Base-by-base conservation (phyloP, 140 eudicot species). In the Senecio squalidus region DNA sequence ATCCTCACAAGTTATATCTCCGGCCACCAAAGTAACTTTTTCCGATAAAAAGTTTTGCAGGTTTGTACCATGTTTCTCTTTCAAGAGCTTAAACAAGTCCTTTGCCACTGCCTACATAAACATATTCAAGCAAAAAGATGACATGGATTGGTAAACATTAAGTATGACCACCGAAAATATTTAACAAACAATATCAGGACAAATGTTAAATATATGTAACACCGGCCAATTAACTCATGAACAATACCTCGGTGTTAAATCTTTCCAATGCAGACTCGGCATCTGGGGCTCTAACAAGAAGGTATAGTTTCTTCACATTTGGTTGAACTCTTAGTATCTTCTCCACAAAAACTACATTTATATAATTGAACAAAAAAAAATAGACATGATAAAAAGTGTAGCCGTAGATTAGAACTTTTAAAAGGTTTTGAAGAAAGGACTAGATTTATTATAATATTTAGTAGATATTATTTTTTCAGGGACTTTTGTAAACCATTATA, bases 321-420 rank as follows among this genome's bases (percentile, higher is more conserved):
- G 97, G 97, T 67, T 89, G 97, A 65, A 72, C 90, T 63, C 97
- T 79, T 5, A 89, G 70, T 45, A 89, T 80, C 82, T 89, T 89
- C 81, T 89, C 97, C 62, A 71, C 66, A 33, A 89, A 85, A 58
- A 89, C 97, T 89, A 68, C 77, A 54, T 14, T 4, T 45, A 23
- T 1, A 58, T 0, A 16, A 30, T 13, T 10, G n/a, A 0, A 59
- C 25, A 59, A 4, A 17, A 22, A 20, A 2, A 34, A 11, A 36
- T 25, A 25, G 7, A 52, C 34, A 52, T 16, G 48, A 24, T 34
- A n/a, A n/a, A n/a, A n/a, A n/a, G n/a, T n/a, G n/a, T n/a, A n/a
- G n/a, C n/a, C n/a, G n/a, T n/a, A n/a, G n/a, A n/a, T n/a, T n/a
- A n/a, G n/a, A n/a, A n/a, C n/a, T n/a, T n/a, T n/a, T n/a, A n/a